Evolutionary conservation across 495 filamentous ascomycete species (phyloP).

Genomic region (Penicillium dipodomyicola): DNA sequence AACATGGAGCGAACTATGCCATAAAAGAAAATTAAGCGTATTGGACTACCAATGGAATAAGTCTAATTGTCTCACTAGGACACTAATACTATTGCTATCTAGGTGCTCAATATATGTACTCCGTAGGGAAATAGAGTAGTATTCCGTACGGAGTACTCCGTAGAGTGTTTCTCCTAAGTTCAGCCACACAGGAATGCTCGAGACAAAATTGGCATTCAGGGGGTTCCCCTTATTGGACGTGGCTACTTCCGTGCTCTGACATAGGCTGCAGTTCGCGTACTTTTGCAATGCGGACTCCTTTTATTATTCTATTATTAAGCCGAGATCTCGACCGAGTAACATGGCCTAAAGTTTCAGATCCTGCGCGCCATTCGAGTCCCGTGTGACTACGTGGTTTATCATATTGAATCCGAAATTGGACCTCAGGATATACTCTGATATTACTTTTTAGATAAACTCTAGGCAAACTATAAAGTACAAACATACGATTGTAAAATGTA

Average conservation of each 20-base stretch:
- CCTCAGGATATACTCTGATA: background rate
- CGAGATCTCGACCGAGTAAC: constrained; percentile 12
- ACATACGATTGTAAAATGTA: background rate
- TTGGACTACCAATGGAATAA: background rate
- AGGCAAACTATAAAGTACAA: background rate
- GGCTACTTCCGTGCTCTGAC: constrained; percentile 12
- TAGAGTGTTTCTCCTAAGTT: background rate
- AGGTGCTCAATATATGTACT: background rate
- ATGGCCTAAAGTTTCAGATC: constrained; percentile 16
- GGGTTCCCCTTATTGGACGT: constrained; percentile 17
- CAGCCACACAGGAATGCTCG: constrained; percentile 9
- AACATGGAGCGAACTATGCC: background rate
- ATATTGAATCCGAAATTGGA: background rate
- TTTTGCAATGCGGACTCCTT: background rate
- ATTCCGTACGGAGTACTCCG: background rate
- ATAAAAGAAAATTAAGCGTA: background rate
- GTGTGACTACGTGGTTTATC: background rate
- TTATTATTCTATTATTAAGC: constrained; percentile 1
- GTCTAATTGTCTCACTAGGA: background rate
- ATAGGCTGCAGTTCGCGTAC: constrained; percentile 7
- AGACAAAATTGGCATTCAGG: constrained; percentile 11
- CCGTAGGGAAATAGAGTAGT: too few relatives aligned
- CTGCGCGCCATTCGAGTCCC: constrained; percentile 1
- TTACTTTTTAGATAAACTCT: background rate
- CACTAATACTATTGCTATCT: constrained; percentile 1